Percentiles rank a stretch among this genome's conserved stretches.
Conservation (phyloP, 2,329 filamentous ascomycete species). For the Moelleriella libera region DNA sequence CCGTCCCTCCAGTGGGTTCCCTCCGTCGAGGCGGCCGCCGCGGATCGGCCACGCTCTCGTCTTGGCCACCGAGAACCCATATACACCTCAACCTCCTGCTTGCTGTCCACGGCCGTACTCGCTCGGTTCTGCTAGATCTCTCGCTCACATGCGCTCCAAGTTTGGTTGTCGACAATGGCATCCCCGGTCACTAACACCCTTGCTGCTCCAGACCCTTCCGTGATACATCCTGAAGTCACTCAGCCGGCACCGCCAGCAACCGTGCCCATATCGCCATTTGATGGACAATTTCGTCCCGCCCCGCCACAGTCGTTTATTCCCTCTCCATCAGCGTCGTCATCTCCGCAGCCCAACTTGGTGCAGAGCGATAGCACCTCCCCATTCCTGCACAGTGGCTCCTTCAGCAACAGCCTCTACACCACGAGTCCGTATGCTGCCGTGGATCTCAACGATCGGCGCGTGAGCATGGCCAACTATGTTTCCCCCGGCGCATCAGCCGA, state of each 20-base stretch:
- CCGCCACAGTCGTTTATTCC: slow-evolving; percentile 33
- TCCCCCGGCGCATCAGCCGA: slow-evolving; percentile 45
- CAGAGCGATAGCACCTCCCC: slow-evolving; percentile 51
- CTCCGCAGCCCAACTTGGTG: slow-evolving; percentile 29
- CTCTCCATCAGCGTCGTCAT: slow-evolving; percentile 47
- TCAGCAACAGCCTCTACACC: slow-evolving; percentile 30
- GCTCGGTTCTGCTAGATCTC: too few species aligned
- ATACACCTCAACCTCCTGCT: too few species aligned
- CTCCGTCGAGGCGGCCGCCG: background rate
- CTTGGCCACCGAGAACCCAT: too few species aligned
- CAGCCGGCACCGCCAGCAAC: slow-evolving; percentile 17
- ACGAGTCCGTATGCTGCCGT: slow-evolving; percentile 40
- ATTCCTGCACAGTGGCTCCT: slow-evolving; percentile 41
- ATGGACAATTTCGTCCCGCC: slow-evolving; percentile 29
- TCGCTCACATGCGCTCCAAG: too few species aligned
- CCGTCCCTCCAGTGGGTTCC: too few species aligned
- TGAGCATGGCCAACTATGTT: slow-evolving; percentile 55
- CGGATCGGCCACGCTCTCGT: too few species aligned
- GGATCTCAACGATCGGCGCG: slow-evolving; percentile 37
- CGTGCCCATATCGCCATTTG: slow-evolving; percentile 31
- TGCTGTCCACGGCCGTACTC: too few species aligned
- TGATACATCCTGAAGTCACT: slow-evolving; percentile 41
- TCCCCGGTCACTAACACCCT: slow-evolving; percentile 18
- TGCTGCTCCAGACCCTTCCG: slow-evolving; percentile 32
- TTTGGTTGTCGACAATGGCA: background rate